Percentiles rank a stretch among this genome's conserved stretches.
Conservation (phyloP, 139 green algal genomes). For the Edaphochlamys debaryana region DNA sequence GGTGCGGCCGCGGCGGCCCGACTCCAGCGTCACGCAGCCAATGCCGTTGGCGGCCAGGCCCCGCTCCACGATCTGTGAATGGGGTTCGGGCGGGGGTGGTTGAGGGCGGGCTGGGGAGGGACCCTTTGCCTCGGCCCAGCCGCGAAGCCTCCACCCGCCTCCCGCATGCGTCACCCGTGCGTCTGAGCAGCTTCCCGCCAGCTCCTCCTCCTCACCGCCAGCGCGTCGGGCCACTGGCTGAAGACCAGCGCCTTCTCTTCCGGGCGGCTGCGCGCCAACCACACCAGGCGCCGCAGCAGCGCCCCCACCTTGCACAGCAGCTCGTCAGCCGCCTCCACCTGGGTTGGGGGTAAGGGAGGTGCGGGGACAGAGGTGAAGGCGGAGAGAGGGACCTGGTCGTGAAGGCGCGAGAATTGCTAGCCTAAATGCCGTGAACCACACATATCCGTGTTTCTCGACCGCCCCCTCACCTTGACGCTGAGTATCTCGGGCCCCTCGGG, state of each 20-base stretch:
- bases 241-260: conserved; percentile 63
- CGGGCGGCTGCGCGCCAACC: conserved; percentile 43
- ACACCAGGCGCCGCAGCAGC: conserved; percentile 69
- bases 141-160: too few relatives aligned
- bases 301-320: conserved; percentile 63
- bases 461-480: conserved; percentile 36
- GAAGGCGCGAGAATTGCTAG: too few relatives aligned
- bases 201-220: too few relatives aligned
- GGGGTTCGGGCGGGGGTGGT: background rate
- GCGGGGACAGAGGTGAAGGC: too few relatives aligned
- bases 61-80: conserved; percentile 13
- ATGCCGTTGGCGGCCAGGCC: conserved; percentile 29
- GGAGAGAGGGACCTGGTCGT: too few relatives aligned
- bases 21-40: conserved; percentile 23
- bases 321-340: conserved; percentile 39
- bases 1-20: background rate
- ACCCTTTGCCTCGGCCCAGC: too few relatives aligned
- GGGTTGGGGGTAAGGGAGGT: background rate
- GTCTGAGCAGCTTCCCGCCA: too few relatives aligned
- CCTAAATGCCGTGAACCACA: too few relatives aligned
- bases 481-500: conserved; percentile 45
- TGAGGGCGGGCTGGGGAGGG: background rate
- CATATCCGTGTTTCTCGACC: too few relatives aligned
- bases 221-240: conserved; percentile 67
- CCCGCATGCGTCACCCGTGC: too few relatives aligned